These are phyloP conservation scores for Anthoceros angustus DNA, from an alignment of 225 moss, liverwort and hornwort genomes.

Conservation along the genomic window DNA sequence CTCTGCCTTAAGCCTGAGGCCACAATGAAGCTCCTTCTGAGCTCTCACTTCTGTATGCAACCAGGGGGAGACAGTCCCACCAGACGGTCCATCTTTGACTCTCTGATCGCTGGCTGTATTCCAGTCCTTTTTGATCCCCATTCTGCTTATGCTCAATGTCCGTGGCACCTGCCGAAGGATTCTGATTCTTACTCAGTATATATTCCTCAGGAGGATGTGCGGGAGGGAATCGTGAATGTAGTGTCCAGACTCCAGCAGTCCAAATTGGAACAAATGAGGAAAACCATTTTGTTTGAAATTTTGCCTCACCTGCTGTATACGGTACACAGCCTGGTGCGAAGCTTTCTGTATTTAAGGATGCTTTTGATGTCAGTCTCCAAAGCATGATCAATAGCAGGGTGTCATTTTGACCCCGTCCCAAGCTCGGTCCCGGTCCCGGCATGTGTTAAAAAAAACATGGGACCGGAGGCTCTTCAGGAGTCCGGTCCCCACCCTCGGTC, in stretches of 20 bases:
- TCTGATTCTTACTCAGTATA: conserved; percentile 53
- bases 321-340: conserved; percentile 46
- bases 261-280: conserved; percentile 45
- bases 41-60: conserved; percentile 86
- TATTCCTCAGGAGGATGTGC: conserved; percentile 44
- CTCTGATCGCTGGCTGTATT: conserved; percentile 74
- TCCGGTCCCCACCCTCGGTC: no score
- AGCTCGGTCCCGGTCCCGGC: no score
- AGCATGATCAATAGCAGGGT: no score
- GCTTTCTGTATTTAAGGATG: conserved; percentile 53
- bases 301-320: conserved; percentile 61
- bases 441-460: no score
- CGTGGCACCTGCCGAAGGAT: conserved; percentile 79
- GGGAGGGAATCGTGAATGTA: conserved; percentile 32
- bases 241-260: conserved; percentile 29
- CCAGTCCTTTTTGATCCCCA: conserved; percentile 82
- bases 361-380: conserved; percentile 62
- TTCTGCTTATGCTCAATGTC: conserved; percentile 75
- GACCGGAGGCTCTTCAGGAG: no score
- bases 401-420: no score
- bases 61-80: conserved; percentile 82
- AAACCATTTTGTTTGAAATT: conserved; percentile 35
- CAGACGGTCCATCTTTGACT: conserved; percentile 68
- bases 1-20: conserved; percentile 47
- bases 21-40: conserved; percentile 50